Evolutionary conservation across 495 filamentous ascomycete genomes (phyloP).

Genomic region (Aspergillus indologenus): DNA sequence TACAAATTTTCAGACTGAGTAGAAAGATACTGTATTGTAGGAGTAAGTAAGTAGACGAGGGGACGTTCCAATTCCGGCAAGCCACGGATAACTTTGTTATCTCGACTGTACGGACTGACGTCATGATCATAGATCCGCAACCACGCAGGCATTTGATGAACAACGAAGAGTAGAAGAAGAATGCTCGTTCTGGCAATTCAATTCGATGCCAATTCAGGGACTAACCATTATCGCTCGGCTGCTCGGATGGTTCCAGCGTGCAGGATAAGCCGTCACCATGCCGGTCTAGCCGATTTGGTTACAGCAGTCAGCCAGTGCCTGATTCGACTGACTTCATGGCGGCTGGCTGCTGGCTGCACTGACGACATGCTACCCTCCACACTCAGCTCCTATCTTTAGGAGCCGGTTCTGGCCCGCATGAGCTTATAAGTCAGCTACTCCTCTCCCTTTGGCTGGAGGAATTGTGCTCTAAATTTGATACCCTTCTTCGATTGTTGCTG

Average conservation of each 20-base stretch:
- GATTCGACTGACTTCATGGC: background rate
- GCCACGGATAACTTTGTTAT: constrained; percentile 18
- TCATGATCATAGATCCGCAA: constrained; percentile 10
- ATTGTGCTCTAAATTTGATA: background rate
- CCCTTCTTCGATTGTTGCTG: background rate
- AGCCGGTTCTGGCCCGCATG: background rate
- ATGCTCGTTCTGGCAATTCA: no score
- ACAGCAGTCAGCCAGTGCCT: background rate
- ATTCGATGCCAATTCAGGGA: background rate
- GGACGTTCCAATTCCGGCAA: constrained; percentile 8
- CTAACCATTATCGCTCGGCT: background rate
- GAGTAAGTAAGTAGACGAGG: no score
- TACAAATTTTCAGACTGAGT: no score
- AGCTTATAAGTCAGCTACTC: background rate
- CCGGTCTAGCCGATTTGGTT: background rate
- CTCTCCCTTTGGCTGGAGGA: background rate
- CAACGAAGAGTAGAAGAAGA: background rate
- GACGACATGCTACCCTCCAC: background rate
- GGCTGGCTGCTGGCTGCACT: background rate
- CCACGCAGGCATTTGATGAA: background rate
- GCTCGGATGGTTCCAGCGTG: background rate
- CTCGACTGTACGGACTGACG: no score
- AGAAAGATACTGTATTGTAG: no score
- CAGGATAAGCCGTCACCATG: background rate
- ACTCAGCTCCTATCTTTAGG: background rate